These are phyloP conservation scores for Primulina tabacum DNA, from an alignment of 257 asterid genomes.

Conservation along the genomic window DNA sequence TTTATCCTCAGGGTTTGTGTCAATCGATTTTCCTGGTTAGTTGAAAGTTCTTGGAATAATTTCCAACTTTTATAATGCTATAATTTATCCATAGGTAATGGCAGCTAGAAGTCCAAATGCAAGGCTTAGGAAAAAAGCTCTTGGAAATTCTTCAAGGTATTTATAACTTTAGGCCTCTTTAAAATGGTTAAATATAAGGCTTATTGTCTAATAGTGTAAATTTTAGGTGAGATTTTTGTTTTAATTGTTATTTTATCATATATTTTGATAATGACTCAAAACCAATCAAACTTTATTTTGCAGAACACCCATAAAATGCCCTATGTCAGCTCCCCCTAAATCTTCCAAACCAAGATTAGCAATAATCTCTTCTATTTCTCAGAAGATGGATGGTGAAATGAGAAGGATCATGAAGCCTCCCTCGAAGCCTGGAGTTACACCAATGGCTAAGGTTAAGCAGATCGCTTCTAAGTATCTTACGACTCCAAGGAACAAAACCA, in stretches of 20 bases:
- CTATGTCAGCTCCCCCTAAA: constrained; percentile 86
- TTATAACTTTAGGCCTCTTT: not conserved
- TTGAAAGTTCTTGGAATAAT: not conserved
- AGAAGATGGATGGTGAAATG: constrained; percentile 40
- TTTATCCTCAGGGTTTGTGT: constrained; percentile 85
- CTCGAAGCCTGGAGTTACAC: constrained; percentile 47
- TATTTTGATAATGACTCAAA: constrained; percentile 9
- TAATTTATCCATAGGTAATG: constrained; percentile 59
- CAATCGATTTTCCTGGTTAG: constrained; percentile 4
- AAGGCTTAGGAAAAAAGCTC: constrained; percentile 61
- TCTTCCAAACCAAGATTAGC: constrained; percentile 61
- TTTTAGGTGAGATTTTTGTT: not conserved
- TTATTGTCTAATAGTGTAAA: not conserved
- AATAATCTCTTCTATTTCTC: constrained; percentile 51
- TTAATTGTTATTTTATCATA: not conserved
- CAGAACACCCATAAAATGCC: constrained; percentile 72
- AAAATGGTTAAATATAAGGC: not conserved
- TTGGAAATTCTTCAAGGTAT: constrained; percentile 67
- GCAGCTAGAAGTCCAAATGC: constrained; percentile 97
- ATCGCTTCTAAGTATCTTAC: constrained; percentile 94
- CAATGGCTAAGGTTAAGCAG: constrained; percentile 55
- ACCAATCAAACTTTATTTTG: constrained; percentile 9
- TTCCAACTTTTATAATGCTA: constrained; percentile 2
- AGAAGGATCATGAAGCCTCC: constrained; percentile 36
- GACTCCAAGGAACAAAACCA: constrained; percentile 70